Conservation (phyloP, 2,329 filamentous ascomycete species). For the Ceratocystiopsis minuta region DNA sequence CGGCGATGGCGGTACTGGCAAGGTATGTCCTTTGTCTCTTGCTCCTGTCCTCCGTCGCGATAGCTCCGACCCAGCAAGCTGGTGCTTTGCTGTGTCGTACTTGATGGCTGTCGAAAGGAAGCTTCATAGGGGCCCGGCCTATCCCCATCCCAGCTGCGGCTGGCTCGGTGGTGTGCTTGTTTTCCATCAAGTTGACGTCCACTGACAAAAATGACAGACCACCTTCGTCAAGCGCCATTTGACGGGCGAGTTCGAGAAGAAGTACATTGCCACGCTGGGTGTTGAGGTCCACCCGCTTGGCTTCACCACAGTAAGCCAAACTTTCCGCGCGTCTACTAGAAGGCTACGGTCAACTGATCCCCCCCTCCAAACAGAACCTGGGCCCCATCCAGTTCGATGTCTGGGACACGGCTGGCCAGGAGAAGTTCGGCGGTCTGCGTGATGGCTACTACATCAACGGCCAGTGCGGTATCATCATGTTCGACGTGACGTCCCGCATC, state of each 20-base stretch:
- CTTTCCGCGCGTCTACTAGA: neutral
- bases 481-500: conserved; percentile 97
- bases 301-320: conserved; percentile 78
- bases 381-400: conserved; percentile 97
- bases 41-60: too few relatives aligned
- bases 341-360: conserved; percentile 11
- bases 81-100: too few relatives aligned
- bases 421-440: conserved; percentile 98
- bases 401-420: conserved; percentile 96
- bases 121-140: too few relatives aligned
- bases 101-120: too few relatives aligned
- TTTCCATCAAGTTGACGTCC: too few relatives aligned
- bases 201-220: conserved; percentile 40
- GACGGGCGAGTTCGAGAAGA: conserved; percentile 99
- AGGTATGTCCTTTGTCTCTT: conserved; percentile 44
- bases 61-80: too few relatives aligned
- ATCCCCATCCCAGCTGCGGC: too few relatives aligned
- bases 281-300: conserved; percentile 97
- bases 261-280: conserved; percentile 99
- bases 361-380: conserved; percentile 61
- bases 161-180: too few relatives aligned
- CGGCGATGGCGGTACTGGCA: conserved; percentile 97
- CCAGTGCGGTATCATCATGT: conserved; percentile 99
- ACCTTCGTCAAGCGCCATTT: conserved; percentile 99
- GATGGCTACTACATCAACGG: conserved; percentile 99